Evolutionary conservation across 139 green algal genomes (phyloP).

Genomic region (Chlorella sp.): DNA sequence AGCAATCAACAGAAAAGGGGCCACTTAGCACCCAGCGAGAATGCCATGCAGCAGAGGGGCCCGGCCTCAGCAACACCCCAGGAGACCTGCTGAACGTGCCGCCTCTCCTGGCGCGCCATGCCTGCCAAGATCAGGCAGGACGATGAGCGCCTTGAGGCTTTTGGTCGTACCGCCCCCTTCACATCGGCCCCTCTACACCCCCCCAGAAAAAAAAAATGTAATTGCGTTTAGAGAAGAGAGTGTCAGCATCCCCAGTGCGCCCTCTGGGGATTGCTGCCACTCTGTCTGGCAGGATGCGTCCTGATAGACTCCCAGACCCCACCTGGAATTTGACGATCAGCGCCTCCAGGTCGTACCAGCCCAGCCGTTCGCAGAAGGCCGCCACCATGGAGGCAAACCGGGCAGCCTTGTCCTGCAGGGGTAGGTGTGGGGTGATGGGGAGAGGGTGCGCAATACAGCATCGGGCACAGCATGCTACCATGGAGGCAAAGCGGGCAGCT

Average conservation of each 20-base stretch:
- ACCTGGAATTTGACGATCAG: slow-evolving; percentile 84
- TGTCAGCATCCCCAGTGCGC: too few species aligned
- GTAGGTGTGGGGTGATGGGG: too few species aligned
- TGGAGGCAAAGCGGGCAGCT: slow-evolving; percentile 64
- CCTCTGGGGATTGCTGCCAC: too few species aligned
- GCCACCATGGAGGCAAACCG: slow-evolving; percentile 76
- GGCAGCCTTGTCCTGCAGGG: slow-evolving; percentile 48
- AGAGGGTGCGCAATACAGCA: neutral
- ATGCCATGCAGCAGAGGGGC: neutral
- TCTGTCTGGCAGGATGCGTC: too few species aligned
- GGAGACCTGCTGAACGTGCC: too few species aligned
- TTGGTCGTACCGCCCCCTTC: neutral
- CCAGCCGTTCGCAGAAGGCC: slow-evolving; percentile 84
- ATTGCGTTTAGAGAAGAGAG: too few species aligned
- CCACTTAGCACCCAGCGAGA: too few species aligned
- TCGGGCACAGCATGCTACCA: slow-evolving; percentile 51
- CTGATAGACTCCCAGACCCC: too few species aligned
- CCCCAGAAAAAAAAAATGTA: neutral
- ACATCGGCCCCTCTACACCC: neutral
- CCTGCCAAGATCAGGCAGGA: too few species aligned
- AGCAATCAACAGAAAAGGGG: neutral
- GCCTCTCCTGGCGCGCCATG: too few species aligned
- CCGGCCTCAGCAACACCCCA: neutral
- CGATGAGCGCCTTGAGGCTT: too few species aligned
- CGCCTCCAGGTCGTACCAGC: slow-evolving; percentile 75